Base-by-base conservation (phyloP, 164 flowering plant genomes). In the Berberis thunbergii region DNA sequence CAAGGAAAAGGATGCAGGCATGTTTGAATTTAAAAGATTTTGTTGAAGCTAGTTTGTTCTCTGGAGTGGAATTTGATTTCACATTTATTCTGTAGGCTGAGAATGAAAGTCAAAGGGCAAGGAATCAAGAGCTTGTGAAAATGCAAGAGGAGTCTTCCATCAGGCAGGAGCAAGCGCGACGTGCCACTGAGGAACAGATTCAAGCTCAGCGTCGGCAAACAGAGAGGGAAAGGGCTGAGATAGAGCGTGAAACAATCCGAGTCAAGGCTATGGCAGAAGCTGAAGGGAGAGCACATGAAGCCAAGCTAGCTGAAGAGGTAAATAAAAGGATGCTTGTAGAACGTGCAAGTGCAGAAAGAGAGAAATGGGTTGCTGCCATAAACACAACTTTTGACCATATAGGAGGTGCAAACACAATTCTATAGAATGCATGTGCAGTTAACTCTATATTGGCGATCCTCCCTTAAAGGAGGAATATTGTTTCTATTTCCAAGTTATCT, bases 201-300 rank as follows among this genome's bases (percentile, higher is more conserved):
- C 93, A 91, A 75, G 95, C 89, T n/a, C 93, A 84, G 43, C 84
- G 86, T 39, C 73, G 86, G 48, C 88, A 89, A 78, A 94, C 98
- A 45, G 98, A 94, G 79, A 80, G 78, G 69, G 95, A 89, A 67
- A 91, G 78, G 81, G 97, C 97, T 62, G 86, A 83, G 74, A 85
- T 83, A 55, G 91, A 87, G 69, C 87, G 92, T 49, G 96, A 91
- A 76, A 94, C 95, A 57, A 84, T 84, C 46, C 78, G 85, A 74
- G 84, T 87, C 43, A 83, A 71, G 67, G 85, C 95, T 42, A 79
- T 87, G 75, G 97, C 98, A 54, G 96, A 94, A 67, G 98, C 98
- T 45, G 96, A 91, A 76, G 98, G 85, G 57, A 77, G 88, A 75
- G 98, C 98, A 64, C 98, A 81, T 77, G 96, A 89, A 78, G 86